Base-by-base conservation (phyloP, 2,329 filamentous ascomycete species). In the Nothopassalora personata region DNA sequence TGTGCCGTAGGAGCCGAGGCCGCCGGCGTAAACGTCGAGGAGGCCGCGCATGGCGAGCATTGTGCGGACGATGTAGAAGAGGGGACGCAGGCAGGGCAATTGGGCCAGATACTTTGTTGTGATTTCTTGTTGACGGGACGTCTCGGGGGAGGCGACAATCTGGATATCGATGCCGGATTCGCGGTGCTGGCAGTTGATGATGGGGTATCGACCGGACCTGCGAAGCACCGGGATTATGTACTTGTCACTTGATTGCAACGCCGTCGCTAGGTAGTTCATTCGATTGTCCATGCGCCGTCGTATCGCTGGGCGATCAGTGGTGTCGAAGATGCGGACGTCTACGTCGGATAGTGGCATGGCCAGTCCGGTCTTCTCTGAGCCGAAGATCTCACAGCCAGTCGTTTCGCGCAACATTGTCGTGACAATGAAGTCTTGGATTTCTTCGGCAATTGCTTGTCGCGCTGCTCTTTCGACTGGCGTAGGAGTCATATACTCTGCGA, bases 321-420 rank as follows among this genome's bases (percentile, higher is more conserved):
- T 18, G 73, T 64, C n/a, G 63, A 62, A 63, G 73, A 75, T 53
- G 71, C 76, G 70, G 74, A 80, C 60, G 66, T 86, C 81, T 11
- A 86, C 73, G 68, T 82, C 80, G 6, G 84, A 86, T 45, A 75
- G 74, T 30, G 79, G 76, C 55, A 79, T 67, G 0, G 79, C 78
- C 36, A 85, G 70, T 8, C 81, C 81, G 13, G 79, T 84, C 10
- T 71, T 69, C 57, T 80, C 74, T 8, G 83, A 85, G 18, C 84
- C 84, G 59, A 82, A 80, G 2, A 81, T 60, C 58, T 80, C 74
- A 11, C 59, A 53, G 19, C 31, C 43, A 19, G 36, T 54, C 13
- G 45, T 54, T 18, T 51, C 30, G 9, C 9, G 10, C 9, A 31
- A 7, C 5, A 36, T 3, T 76, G 72, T 9, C 51, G 46, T 23